Base-by-base conservation (phyloP, 2,329 filamentous ascomycete genomes). In the Fusarium continuum region DNA sequence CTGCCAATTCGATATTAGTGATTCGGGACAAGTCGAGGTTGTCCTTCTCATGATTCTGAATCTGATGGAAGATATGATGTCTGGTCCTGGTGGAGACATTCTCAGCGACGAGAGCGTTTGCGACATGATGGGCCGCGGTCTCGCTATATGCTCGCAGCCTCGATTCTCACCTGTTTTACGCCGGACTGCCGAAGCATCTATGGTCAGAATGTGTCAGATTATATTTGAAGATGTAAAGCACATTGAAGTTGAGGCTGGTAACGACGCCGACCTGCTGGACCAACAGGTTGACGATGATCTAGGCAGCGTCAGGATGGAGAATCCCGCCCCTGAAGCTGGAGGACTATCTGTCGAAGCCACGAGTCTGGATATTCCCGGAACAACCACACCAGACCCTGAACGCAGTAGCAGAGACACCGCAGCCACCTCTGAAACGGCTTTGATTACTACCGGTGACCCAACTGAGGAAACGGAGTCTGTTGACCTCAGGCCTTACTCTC, bases 121-220 rank as follows among this genome's bases (percentile, higher is more conserved):
- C 74, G 93, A 97, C 75, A 98, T 99, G 93, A 98, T 99, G 94
- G 95, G 97, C 75, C 94, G 93, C 2, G 95, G 94, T 2, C 78
- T 99, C 66, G 97, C 93, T 73, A 98, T 99, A 82, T 99, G 95
- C 80, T 99, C 94, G 64, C 93, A 98, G 73, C 87, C 91, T 51
- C 88, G 94, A 51, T 88, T 98, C 60, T 97, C 93, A 9, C 93
- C 97, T 70, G 88, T 98, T 5, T 80, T 99, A 50, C 88, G 94
- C 64, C 86, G 93, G 64, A 96, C 93, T 17, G 95, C 95, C 3
- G 95, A 99, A 77, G 95, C 96, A 72, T 90, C 93, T 50, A 97
- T 99, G 93, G 92, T 98, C 39, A 92, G 92, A 67, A 99, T 99
- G 95, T 98, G 95, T 74, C 95, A 99, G 78, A 93, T 97, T 66